Conservation (phyloP, 306 rosid species). For the Abrus precatorius region DNA sequence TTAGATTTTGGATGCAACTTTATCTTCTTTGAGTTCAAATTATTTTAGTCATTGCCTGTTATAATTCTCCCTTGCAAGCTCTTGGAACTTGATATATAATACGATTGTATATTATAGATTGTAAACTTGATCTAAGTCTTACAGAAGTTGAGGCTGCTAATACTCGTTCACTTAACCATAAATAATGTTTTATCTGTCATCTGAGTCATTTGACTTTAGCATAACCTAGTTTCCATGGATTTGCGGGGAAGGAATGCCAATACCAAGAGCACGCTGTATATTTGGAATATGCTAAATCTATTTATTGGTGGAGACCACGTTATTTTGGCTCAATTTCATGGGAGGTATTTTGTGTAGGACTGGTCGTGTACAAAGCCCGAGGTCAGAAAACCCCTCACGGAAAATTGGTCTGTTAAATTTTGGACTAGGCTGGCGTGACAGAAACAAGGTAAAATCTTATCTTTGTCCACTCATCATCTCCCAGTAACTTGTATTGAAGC, state of each 20-base stretch:
- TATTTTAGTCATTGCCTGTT: constrained; percentile 24
- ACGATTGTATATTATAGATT: neutral
- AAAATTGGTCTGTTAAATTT: constrained; percentile 73
- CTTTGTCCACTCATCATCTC: constrained; percentile 10
- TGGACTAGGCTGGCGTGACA: constrained; percentile 96
- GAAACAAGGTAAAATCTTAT: constrained; percentile 72
- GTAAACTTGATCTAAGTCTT: constrained; percentile 22
- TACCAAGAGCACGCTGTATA: constrained; percentile 37
- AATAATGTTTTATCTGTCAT: constrained; percentile 26
- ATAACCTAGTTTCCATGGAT: constrained; percentile 14
- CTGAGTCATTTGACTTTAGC: constrained; percentile 30
- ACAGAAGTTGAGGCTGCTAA: constrained; percentile 7
- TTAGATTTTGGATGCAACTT: constrained; percentile 38
- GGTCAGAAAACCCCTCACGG: constrained; percentile 58
- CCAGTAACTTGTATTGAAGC: constrained; percentile 35
- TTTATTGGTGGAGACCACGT: constrained; percentile 26
- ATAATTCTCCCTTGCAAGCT: constrained; percentile 27
- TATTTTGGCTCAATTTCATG: constrained; percentile 42
- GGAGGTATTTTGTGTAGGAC: constrained; percentile 60
- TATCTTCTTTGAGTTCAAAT: constrained; percentile 23
- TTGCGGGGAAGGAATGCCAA: constrained; percentile 32
- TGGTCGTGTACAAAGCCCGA: constrained; percentile 49
- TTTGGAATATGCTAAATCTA: neutral
- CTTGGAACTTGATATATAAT: constrained; percentile 36
- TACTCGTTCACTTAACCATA: constrained; percentile 4